A percentile compares a stretch with the other conserved stretches of the same genome.
Conservation (phyloP, 2,329 filamentous ascomycete species). For the Fusarium sp. region DNA sequence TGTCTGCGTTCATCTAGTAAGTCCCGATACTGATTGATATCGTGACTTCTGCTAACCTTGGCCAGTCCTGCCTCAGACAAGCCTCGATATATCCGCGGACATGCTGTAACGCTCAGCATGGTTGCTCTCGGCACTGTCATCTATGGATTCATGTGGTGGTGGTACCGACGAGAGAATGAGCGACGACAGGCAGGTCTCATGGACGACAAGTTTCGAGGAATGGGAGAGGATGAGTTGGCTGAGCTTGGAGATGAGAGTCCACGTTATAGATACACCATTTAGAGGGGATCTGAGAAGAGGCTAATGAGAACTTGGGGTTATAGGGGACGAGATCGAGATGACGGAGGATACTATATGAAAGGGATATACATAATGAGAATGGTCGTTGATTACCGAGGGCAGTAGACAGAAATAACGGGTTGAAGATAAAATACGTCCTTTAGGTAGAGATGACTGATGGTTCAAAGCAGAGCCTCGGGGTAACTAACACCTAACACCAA, state of each 20-base stretch:
- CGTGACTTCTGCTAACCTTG: slow-evolving; percentile 13
- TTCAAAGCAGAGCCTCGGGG: not conserved
- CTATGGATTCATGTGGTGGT: slow-evolving; percentile 66
- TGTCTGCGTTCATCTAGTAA: slow-evolving; percentile 74
- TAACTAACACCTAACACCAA: not conserved
- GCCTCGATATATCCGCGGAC: slow-evolving; percentile 69
- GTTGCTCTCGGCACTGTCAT: slow-evolving; percentile 64
- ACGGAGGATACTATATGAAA: not conserved
- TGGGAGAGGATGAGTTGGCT: slow-evolving; percentile 59
- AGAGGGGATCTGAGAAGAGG: not conserved
- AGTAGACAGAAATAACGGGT: not conserved
- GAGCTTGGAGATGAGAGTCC: slow-evolving; percentile 65
- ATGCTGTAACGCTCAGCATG: slow-evolving; percentile 69
- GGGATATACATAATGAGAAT: not conserved
- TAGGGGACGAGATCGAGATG: not conserved
- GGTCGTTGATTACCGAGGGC: not conserved
- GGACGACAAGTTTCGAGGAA: slow-evolving; percentile 51
- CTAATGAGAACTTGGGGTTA: not conserved
- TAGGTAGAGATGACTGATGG: not conserved
- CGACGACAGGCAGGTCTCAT: slow-evolving; percentile 53
- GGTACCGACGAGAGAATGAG: slow-evolving; percentile 60
- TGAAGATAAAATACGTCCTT: not conserved
- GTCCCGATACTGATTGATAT: not conserved
- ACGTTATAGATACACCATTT: slow-evolving; percentile 58
- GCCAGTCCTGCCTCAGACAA: slow-evolving; percentile 58